Percentiles rank a stretch among this genome's conserved stretches.
These are phyloP conservation scores for Penicillium griseofulvum DNA, from an alignment of 2,329 filamentous ascomycete species.

Conservation along the genomic window DNA sequence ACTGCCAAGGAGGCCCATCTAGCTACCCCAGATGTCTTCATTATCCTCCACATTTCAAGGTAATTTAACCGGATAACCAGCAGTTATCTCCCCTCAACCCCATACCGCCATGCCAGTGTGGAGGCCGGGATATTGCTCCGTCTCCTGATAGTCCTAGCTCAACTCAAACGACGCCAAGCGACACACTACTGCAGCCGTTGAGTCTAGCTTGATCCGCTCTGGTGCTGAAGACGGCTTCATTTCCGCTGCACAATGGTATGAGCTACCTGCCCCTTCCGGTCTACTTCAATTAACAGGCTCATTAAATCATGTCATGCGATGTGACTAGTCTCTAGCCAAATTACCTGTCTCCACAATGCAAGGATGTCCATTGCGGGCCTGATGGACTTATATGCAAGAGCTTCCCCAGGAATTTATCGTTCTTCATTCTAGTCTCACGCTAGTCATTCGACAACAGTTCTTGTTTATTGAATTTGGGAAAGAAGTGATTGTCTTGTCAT, in stretches of 20 bases:
- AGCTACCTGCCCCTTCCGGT: background rate
- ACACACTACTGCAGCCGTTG: background rate
- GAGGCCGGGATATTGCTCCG: constrained; percentile 14
- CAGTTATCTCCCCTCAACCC: background rate
- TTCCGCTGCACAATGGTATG: constrained; percentile 1
- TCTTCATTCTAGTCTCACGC: background rate
- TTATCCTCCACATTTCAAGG: background rate
- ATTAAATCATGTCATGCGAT: background rate
- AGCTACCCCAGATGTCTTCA: background rate
- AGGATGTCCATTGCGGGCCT: background rate
- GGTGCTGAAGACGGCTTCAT: constrained; percentile 9
- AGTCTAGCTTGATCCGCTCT: background rate
- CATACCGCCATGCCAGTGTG: background rate
- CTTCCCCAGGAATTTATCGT: background rate
- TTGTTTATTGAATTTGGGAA: background rate
- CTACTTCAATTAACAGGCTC: background rate
- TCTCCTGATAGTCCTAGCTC: constrained; percentile 18
- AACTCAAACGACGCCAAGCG: background rate
- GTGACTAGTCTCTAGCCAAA: background rate
- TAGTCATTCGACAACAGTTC: background rate
- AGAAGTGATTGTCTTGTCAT: background rate
- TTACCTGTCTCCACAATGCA: background rate
- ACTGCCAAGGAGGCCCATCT: background rate
- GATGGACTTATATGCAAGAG: background rate
- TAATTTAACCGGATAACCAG: constrained; percentile 13